phyloP scores from a whole-genome alignment of 352 stramenopile genomes.

The Phytopythium sindhum region DNA sequence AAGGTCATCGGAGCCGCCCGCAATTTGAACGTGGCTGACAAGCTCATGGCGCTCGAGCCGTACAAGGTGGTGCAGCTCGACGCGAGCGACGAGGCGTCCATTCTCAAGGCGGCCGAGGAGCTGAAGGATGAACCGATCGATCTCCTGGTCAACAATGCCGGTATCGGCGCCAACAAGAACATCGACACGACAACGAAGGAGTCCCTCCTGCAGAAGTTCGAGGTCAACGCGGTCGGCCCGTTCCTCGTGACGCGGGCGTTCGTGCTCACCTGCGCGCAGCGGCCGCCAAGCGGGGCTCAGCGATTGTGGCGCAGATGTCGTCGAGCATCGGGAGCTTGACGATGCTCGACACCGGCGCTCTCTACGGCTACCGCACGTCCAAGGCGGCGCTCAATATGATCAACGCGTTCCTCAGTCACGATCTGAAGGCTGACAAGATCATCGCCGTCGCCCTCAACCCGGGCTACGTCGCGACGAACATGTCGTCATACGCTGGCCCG shows the following conservation, averaged over 20 bases:
- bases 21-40: too few relatives aligned
- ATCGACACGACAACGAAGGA: conserved; percentile 35
- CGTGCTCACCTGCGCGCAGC: conserved; percentile 28
- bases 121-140: too few relatives aligned
- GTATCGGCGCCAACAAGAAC: conserved; percentile 24
- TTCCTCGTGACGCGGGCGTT: conserved; percentile 47
- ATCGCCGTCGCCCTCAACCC: not conserved
- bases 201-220: conserved; percentile 47
- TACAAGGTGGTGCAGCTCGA: too few relatives aligned
- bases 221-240: conserved; percentile 41
- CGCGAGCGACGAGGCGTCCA: too few relatives aligned
- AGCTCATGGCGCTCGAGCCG: too few relatives aligned
- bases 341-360: conserved; percentile 18
- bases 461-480: too few relatives aligned
- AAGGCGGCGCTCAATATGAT: conserved; percentile 72
- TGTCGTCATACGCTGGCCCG: too few relatives aligned
- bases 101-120: too few relatives aligned
- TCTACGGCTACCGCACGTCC: conserved; percentile 65
- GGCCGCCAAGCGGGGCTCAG: not conserved
- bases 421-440: conserved; percentile 33
- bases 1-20: too few relatives aligned
- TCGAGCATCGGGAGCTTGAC: conserved; percentile 40
- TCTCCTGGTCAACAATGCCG: conserved; percentile 45
- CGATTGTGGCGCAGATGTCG: conserved; percentile 27
- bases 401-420: conserved; percentile 32